Evolutionary conservation across 2,329 filamentous ascomycete species (phyloP), one percentile per base, ranked within the genome.

Genomic region (Magnaporthiopsis poae): DNA sequence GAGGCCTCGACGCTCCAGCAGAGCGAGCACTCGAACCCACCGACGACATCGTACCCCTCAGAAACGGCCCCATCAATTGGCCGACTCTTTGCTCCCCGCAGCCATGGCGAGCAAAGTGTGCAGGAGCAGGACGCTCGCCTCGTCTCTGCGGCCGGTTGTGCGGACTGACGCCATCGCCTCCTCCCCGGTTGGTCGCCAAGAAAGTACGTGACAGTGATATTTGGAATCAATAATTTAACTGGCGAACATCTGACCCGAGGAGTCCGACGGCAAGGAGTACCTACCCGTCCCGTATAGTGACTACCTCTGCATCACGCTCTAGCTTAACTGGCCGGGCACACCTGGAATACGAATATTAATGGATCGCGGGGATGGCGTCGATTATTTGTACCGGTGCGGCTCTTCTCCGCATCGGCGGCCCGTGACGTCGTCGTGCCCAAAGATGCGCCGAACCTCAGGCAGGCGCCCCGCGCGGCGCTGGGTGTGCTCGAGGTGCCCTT

Each of bases 401-500:
- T 81, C 79, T 76, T 87, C 75, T 80, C 81, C 68, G 80, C 77
- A 66, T 36, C 56, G 21, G 59, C 56, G 25, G 64, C 35, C 64
- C 64, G 64, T 27, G 64, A 29, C 27, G 64, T 65, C 59, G 64
- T 82, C 83, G 63, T 70, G 71, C 76, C 80, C 75, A 85, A 86
- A 75, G 84, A 89, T 68, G 79, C 81, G 62, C 81, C 84, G 68
- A 91, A 92, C 80, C 81, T 89, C 81, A 85, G 90, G 75, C 80
- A 85, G 70, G 87, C 88, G 63, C 82, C 83, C 67, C 82, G 86
- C 71, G 79, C 82, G 69, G 79, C 80, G 60, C 73, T 81, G 68
- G 87, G 86, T 72, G 83, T 86, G 71, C 86, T 97, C 70, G 87
- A 90, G 75, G 90, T 83, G 29, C 90, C 92, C 67, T 81, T 96